Evolutionary conservation across 495 filamentous ascomycete genomes (phyloP).

Genomic region (Aspergillus coremiiformis): DNA sequence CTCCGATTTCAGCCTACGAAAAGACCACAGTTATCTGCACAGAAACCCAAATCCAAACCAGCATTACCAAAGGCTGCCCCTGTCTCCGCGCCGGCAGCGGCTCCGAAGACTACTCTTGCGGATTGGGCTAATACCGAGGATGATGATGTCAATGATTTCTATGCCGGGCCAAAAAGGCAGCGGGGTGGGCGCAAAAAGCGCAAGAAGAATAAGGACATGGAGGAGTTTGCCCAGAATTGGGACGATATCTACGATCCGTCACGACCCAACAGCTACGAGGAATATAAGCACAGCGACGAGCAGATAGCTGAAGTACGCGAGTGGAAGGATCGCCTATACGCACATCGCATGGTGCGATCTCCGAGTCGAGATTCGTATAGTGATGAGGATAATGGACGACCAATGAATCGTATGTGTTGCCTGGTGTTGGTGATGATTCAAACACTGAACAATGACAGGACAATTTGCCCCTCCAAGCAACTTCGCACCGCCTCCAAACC

Average conservation of each 20-base stretch:
- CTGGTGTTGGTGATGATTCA: neutral
- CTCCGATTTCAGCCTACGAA: conserved; percentile 85
- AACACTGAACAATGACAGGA: conserved; percentile 29
- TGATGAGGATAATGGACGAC: conserved; percentile 44
- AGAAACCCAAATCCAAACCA: conserved; percentile 62
- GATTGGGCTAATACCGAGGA: conserved; percentile 82
- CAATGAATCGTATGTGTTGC: conserved; percentile 44
- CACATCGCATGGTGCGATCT: conserved; percentile 53
- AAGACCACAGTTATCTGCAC: conserved; percentile 59
- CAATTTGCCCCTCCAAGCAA: conserved; percentile 66
- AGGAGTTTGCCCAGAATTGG: conserved; percentile 66
- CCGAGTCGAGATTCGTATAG: conserved; percentile 50
- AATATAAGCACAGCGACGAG: conserved; percentile 83
- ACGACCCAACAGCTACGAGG: conserved; percentile 75
- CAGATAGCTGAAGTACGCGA: conserved; percentile 70
- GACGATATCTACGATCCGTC: conserved; percentile 88
- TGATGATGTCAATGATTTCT: conserved; percentile 60
- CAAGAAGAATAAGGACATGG: conserved; percentile 66
- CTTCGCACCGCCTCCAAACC: conserved; percentile 64
- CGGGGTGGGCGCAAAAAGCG: conserved; percentile 82
- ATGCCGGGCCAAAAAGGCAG: conserved; percentile 55
- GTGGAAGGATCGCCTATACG: conserved; percentile 82
- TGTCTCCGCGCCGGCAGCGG: conserved; percentile 17
- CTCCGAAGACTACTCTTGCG: conserved; percentile 61
- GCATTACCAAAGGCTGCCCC: conserved; percentile 35